Base-by-base conservation (phyloP, 2,329 filamentous ascomycete genomes). In the Sporothrix pseudoabietina region DNA sequence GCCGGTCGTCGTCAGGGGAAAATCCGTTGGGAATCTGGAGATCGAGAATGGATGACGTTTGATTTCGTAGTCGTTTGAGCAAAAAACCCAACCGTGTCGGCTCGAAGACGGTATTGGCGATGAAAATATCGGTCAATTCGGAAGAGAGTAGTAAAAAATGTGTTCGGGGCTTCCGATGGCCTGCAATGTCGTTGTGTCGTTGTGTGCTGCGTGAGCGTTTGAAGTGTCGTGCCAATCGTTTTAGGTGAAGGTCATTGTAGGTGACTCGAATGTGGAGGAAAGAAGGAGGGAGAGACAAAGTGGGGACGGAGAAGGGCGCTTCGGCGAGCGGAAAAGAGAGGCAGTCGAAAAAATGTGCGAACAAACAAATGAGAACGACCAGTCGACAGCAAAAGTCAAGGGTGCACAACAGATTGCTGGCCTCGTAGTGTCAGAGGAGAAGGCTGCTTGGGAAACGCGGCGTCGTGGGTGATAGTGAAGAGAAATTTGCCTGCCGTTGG, bases 191-290 rank as follows among this genome's bases (percentile, higher is more conserved):
- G 52, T 30, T 30, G 52, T 55, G 22, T 54, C 35, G 54, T 9
- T 52, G 69, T 19, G 69, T 49, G 69, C 52, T 70, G 54, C 14
- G 54, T 54, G 26, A n/a, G 26, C 26, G 44, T 47, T 61, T 26
- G 69, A n/a, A 26, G 52, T 59, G 54, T 32, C 22, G 69, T 71
- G 22, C 54, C 69, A 47, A 54, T 59, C 52, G 44, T n/a, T 71
- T 59, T 39, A 49, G 55, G 57, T 16, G 16, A 41, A 71, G 12
- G 69, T 22, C 41, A 63, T 61, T 44, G 55, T 63, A 61, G 32
- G 41, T 63, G 69, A 52, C 47, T 71, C 69, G 69, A 71, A 41
- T 47, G 69, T 71, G 69, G 69, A 63, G 71, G 59, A 72, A 22
- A 39, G 30, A 68, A n/a, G 30, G 30, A 69, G 66, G n/a, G 66